Base-by-base conservation (phyloP, 2,329 filamentous ascomycete species). In the Fusarium sp. region DNA sequence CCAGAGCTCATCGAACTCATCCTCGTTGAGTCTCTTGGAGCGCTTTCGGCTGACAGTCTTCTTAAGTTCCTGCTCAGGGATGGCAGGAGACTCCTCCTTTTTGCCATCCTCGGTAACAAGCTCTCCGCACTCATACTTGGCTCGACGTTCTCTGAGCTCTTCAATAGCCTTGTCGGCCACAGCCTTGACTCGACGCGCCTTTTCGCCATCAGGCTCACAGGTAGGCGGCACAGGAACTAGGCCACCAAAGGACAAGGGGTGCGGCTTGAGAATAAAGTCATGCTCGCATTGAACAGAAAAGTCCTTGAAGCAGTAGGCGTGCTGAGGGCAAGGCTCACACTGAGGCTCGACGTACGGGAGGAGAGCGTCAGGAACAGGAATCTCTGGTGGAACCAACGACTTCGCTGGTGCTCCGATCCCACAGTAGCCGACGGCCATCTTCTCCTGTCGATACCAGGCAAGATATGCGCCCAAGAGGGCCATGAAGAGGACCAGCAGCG, bases 401-500 rank as follows among this genome's bases (percentile, higher is more conserved):
- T 80, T 83, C 2, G 84, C 87, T 51, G 88, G 83, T 58, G 90
- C 87, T 23, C 91, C 96, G 58, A 97, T 87, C 11, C 94, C 93
- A 77, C 96, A 99, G 77, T 97, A 99, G 33, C 96, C 96, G 18
- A 98, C 93, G 14, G 93, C 91, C n/a, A 97, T 83, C 84, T 98
- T 98, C 80, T 99, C 96, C 77, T 97, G 93, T 53, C 95, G 86
- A 83, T 94, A 99, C 87, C 94, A 96, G 8, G 87, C 87, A 29
- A 86, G 91, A 69, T 97, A 93, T 0, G 90, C 89, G 31, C 86
- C 86, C 6, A 96, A 79, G 9, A 96, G 80, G 0, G 91, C 89
- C 18, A 91, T 77, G 3, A 95, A 77, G 2, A 97, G 83, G 6
- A 93, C 87, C 77, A 89, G 88, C 2, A 95, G 83, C 14, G 93